Base-by-base conservation (phyloP, 768 basidiomycete genomes). In the Tulasnella sp. region DNA sequence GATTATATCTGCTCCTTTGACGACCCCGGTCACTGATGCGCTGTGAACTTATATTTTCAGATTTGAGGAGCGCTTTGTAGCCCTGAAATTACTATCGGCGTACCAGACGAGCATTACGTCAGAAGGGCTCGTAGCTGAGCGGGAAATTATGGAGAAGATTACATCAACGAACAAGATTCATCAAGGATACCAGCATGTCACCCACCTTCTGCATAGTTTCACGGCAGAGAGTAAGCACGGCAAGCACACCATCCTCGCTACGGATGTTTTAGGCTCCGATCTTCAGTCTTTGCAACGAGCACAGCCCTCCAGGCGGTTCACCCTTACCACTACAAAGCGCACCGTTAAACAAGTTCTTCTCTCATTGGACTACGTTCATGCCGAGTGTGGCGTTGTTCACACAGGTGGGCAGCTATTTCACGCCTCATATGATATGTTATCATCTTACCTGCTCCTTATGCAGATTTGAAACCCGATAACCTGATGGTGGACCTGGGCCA, bases 381-480 rank as follows among this genome's bases (percentile, higher is more conserved):
- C 23, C 19, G 44, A 56, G 30, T 56, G 42, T 47, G 2, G 44
- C 7, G 34, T 59, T 4, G 49, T 58, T 23, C 61, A 58, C 44
- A 45, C 61, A 3, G 56, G 61, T 61, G 29, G 21, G 61, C n/a
- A 8, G 13, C n/a, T n/a, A n/a, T 43, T 10, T 10, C 41, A 10
- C n/a, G 41, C 41, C n/a, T n/a, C n/a, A n/a, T n/a, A n/a, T n/a
- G n/a, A n/a, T 24, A 13, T 26, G 24, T 23, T 50, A 23, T 26
- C 15, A 9, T 27, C n/a, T 19, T 10, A 38, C 17, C 41, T 43
- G 17, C 17, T 45, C 5, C 15, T 24, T 23, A 4, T 53, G 5
- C 62, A 70, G 68, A 70, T 52, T 38, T 69, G 19, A 70, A 70
- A 54, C 44, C 61, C 3, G 61, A 66, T 13, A 69, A 69, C 19